phyloP scores from a whole-genome alignment of 768 basidiomycete genomes.

The Fomitopsis serialis region DNA sequence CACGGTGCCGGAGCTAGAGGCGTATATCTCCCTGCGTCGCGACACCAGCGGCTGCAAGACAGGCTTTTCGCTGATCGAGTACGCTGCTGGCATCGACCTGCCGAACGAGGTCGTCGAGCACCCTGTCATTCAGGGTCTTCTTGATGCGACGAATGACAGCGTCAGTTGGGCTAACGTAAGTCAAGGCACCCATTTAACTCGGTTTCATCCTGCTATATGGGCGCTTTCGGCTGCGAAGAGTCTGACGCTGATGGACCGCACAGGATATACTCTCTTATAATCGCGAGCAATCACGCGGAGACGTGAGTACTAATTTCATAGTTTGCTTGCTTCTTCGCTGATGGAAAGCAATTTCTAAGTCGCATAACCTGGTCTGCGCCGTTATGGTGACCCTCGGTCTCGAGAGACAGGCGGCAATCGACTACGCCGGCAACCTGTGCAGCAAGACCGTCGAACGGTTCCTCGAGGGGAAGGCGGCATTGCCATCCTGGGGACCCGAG shows the following conservation, averaged over 20 bases:
- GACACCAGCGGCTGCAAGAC: slow-evolving; percentile 50
- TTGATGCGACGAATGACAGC: slow-evolving; percentile 42
- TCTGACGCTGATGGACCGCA: background rate
- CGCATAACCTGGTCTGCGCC: slow-evolving; percentile 70
- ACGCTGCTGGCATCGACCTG: slow-evolving; percentile 44
- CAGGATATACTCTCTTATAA: slow-evolving; percentile 78
- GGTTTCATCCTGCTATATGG: background rate
- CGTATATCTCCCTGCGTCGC: slow-evolving; percentile 48
- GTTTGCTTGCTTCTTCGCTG: background rate
- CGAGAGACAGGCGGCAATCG: slow-evolving; percentile 55
- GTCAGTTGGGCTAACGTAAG: slow-evolving; percentile 39
- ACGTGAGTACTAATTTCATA: slow-evolving; percentile 21
- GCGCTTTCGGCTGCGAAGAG: background rate
- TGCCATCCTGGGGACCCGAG: slow-evolving; percentile 65
- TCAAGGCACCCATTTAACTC: slow-evolving; percentile 5
- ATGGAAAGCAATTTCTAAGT: slow-evolving; percentile 16
- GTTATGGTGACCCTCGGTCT: slow-evolving; percentile 57
- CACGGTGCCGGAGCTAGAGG: slow-evolving; percentile 35
- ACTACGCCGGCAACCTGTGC: slow-evolving; percentile 63
- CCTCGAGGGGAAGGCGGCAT: slow-evolving; percentile 31
- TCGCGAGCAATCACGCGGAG: slow-evolving; percentile 60
- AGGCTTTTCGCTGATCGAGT: slow-evolving; percentile 50
- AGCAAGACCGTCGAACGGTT: slow-evolving; percentile 66
- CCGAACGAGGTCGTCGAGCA: slow-evolving; percentile 51
- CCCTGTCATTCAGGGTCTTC: slow-evolving; percentile 40